A percentile compares a stretch with the other conserved stretches of the same genome.
Conservation (phyloP, 192 early-diverging fungal genomes). For the Anaeromyces robustus region DNA sequence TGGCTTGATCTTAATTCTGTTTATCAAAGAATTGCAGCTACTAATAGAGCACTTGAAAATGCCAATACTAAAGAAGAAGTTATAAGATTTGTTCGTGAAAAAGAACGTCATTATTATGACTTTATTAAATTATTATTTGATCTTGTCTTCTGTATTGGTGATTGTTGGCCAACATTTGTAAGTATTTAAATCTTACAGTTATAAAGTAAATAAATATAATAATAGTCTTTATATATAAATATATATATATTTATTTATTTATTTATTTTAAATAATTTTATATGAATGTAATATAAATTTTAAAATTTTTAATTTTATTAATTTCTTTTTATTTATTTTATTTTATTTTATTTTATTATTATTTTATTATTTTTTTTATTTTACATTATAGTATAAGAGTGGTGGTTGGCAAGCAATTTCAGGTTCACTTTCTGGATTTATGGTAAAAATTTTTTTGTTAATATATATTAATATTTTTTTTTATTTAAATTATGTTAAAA, state of each 20-base stretch:
- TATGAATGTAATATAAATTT: too few species aligned
- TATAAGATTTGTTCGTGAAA: background rate
- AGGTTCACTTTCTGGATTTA: background rate
- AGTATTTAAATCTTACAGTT: background rate
- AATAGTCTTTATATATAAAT: too few species aligned
- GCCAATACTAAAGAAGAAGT: background rate
- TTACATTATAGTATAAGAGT: background rate
- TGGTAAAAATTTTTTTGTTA: background rate
- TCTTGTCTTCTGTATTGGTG: background rate
- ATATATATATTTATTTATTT: too few species aligned
- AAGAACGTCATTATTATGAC: background rate
- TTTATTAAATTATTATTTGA: background rate
- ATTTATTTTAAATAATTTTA: too few species aligned
- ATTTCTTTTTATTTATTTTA: too few species aligned
- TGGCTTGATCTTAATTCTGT: slow-evolving; percentile 36
- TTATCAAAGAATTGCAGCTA: background rate
- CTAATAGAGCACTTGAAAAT: background rate
- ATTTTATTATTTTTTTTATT: too few species aligned
- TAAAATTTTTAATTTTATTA: too few species aligned
- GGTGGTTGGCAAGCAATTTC: background rate
- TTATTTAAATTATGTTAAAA: too few species aligned
- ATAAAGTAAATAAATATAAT: too few species aligned
- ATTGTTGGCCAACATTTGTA: background rate
- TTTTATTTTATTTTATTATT: too few species aligned
- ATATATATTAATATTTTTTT: too few species aligned